Evolutionary conservation across 2,329 filamentous ascomycete genomes (phyloP), one percentile per base, ranked within the genome.

Genomic region (Neocatenulostroma microsporum): DNA sequence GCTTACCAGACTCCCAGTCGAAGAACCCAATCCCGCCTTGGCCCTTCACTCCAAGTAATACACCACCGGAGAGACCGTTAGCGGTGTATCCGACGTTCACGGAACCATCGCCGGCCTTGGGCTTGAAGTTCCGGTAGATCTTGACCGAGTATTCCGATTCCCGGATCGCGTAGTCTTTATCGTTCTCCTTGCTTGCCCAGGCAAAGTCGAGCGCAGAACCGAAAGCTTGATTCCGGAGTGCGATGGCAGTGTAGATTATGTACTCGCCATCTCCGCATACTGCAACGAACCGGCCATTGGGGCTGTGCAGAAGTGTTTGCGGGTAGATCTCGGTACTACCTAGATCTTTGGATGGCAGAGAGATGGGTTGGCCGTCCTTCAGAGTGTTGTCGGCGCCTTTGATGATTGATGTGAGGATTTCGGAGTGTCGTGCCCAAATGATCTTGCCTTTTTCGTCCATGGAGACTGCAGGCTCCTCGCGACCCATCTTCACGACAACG

Each of bases 401-500:
- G 67, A 98, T 94, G 38, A 95, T 87, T 7, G 89, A 82, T 1
- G 88, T 94, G 13, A 95, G 77, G 21, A 96, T 88, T 58, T 98
- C 91, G 55, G 87, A 95, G 61, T 96, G 89, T 51, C 82, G 80
- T 20, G 91, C 88, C 84, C 86, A 96, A 46, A 98, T 87, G 44
- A 98, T 73, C 70, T 98, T 98, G 60, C 91, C 91, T 26, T 86
- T 91, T 20, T 78, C 71, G 56, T 98, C 91, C 91, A 98, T 98
- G 11, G 87, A 95, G 13, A 96, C 89, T 20, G 91, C 91, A 2
- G 91, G 91, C 65, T 96, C 89, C 63, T 98, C 91, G 45, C 91
- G 78, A 50, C 91, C 91, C 72, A 98, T 88, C 66, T 95, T 96
- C 40, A 98, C 84, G 29, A 98, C 91, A 3, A 98, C 89, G 3